Conservation (phyloP, 2,329 filamentous ascomycete genomes). For the Aspergillus jensenii region DNA sequence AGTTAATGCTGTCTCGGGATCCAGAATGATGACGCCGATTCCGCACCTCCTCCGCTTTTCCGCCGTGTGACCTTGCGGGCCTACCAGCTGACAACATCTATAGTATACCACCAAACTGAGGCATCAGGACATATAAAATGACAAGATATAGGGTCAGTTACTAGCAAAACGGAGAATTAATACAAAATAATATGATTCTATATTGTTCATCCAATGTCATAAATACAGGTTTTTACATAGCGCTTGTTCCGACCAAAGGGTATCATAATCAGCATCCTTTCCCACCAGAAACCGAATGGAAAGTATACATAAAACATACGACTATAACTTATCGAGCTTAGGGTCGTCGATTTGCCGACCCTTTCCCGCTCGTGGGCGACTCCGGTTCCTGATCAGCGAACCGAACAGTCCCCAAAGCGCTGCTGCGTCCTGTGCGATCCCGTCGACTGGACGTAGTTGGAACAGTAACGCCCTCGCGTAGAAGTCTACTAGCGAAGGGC, state of each 20-base stretch:
- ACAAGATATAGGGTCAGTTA: neutral
- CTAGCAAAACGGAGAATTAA: neutral
- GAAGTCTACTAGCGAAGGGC: conserved; percentile 43
- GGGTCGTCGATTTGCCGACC: conserved; percentile 34
- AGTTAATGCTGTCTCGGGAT: neutral
- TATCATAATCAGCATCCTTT: conserved; percentile 6
- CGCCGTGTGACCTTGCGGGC: conserved; percentile 16
- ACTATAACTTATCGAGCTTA: conserved; percentile 12
- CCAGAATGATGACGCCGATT: conserved; percentile 14
- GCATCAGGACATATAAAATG: neutral
- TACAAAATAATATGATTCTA: neutral
- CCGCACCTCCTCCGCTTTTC: conserved; percentile 16
- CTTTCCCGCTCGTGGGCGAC: conserved; percentile 40
- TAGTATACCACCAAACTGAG: neutral
- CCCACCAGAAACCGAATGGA: neutral
- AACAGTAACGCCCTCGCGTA: conserved; percentile 23
- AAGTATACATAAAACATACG: neutral
- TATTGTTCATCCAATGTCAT: conserved; percentile 2
- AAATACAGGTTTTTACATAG: conserved; percentile 4
- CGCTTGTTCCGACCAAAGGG: conserved; percentile 9
- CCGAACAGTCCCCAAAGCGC: conserved; percentile 38
- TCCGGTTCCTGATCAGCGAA: conserved; percentile 43
- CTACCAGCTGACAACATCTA: neutral
- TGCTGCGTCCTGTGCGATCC: conserved; percentile 26
- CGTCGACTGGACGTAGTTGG: conserved; percentile 26